Conservation (phyloP, 108 stramenopile species). For the Craspedostauros australis region DNA sequence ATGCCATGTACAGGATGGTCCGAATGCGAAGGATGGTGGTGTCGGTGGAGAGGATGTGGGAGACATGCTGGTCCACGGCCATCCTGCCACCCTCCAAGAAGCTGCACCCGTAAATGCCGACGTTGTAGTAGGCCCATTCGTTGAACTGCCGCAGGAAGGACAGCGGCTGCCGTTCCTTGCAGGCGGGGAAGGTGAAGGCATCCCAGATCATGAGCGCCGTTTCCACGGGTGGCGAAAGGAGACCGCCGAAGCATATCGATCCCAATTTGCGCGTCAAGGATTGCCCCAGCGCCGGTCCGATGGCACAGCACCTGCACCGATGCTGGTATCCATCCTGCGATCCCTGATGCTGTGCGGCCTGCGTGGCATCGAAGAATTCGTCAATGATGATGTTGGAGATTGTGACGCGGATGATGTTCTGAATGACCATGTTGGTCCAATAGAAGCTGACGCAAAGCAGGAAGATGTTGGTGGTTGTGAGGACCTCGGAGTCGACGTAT, state of each 20-base stretch:
- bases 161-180: no score
- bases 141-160: no score
- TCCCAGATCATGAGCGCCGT: background rate
- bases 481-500: no score
- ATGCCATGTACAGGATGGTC: slow-evolving; percentile 49
- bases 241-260: slow-evolving; percentile 63
- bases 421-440: slow-evolving; percentile 68
- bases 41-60: no score
- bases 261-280: slow-evolving; percentile 58
- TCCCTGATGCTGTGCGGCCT: no score
- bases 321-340: no score
- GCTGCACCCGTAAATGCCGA: slow-evolving; percentile 45
- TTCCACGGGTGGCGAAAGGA: slow-evolving; percentile 4
- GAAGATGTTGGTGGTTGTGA: slow-evolving; percentile 38
- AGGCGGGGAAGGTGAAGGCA: slow-evolving; percentile 6
- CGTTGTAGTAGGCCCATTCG: no score
- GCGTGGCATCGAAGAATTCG: no score
- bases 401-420: slow-evolving; percentile 73
- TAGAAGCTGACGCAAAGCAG: slow-evolving; percentile 46
- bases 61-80: no score
- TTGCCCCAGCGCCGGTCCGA: slow-evolving; percentile 27
- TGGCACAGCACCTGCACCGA: no score
- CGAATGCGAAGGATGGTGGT: no score
- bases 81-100: slow-evolving; percentile 61
- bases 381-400: no score